phyloP scores from a whole-genome alignment of 1,284 basidiomycete species.

The Puccinia polysora region DNA sequence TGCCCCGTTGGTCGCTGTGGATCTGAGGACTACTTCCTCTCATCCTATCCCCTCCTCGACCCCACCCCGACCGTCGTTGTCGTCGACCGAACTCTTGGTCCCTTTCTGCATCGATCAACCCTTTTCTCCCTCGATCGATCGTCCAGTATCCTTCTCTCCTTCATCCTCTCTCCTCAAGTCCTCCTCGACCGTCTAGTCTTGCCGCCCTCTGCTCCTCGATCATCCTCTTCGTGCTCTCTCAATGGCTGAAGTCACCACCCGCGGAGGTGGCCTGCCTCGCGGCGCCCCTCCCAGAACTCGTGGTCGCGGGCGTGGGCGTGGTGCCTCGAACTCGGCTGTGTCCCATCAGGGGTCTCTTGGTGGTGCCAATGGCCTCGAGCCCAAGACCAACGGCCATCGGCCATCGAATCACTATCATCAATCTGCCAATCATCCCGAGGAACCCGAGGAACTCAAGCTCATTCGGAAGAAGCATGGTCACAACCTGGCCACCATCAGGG shows the following conservation, averaged over 20 bases:
- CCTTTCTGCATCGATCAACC: no score
- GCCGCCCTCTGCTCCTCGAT: no score
- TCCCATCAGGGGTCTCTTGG: background rate
- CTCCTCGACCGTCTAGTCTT: no score
- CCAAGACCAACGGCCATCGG: constrained; percentile 30
- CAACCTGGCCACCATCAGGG: constrained; percentile 51
- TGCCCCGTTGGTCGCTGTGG: no score
- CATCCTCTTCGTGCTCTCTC: background rate
- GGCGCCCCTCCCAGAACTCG: constrained; percentile 16
- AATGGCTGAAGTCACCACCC: constrained; percentile 44
- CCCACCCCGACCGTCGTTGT: no score
- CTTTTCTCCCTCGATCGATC: no score
- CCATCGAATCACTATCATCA: constrained; percentile 3
- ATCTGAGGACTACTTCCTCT: no score
- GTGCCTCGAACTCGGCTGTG: constrained; percentile 14
- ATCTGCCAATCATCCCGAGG: constrained; percentile 8
- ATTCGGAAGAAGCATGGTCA: constrained; percentile 43
- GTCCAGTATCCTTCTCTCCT: no score
- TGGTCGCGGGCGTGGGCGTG: constrained; percentile 40
- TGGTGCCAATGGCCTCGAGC: constrained; percentile 17
- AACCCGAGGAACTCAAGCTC: constrained; percentile 41
- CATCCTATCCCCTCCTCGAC: no score
- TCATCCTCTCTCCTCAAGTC: no score
- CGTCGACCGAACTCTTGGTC: no score
- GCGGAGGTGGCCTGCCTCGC: constrained; percentile 39